Evolutionary conservation across 441 rosid species (phyloP), one percentile per base, ranked within the genome.

Genomic region (Manihot esculenta): DNA sequence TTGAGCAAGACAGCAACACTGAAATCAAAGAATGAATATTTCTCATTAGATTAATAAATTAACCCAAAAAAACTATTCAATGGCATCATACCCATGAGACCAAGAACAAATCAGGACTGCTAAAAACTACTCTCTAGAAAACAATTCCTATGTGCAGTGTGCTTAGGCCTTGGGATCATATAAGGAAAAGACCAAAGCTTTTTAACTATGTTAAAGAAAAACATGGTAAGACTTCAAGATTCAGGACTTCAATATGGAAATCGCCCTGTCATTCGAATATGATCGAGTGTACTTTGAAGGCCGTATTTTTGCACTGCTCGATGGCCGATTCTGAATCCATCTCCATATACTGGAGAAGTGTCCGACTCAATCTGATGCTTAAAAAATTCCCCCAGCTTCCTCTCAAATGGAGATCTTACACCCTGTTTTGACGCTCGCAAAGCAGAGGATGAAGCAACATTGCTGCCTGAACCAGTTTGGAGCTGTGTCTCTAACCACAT

Each of bases 401-500:
- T 88, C 87, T 93, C 96, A 47, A 88, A 88, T 0, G 84, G 90
- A 3, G 98, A 86, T 64, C 92, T 74, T 61, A 78, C 77, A 2
- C 90, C 91, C 72, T 74, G 87, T 77, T 81, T 87, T 18, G 91
- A 84, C 6, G 90, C 75, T 48, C 79, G 73, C 30, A 51, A 77
- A 27, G 76, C 42, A 35, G 78, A 62, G 9, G 94, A 77, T 2
- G 85, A 82, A 8, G 91, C 67, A 10, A 79, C 35, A 10, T 86
- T 64, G 38, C 85, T 66, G 21, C 80, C 75, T 13, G 88, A 74
- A 1, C 82, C 69, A 59, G 86, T 79, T 15, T 69, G 72, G 1
- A 91, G 87, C 85, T 95, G 90, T 6, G 92, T 82, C 3, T 85
- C 94, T 71, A 95, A 76, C 99, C 98, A 94, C 98, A 91, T 83